Base-by-base conservation (phyloP, 2,329 filamentous ascomycete species). In the Penicillium palitans region DNA sequence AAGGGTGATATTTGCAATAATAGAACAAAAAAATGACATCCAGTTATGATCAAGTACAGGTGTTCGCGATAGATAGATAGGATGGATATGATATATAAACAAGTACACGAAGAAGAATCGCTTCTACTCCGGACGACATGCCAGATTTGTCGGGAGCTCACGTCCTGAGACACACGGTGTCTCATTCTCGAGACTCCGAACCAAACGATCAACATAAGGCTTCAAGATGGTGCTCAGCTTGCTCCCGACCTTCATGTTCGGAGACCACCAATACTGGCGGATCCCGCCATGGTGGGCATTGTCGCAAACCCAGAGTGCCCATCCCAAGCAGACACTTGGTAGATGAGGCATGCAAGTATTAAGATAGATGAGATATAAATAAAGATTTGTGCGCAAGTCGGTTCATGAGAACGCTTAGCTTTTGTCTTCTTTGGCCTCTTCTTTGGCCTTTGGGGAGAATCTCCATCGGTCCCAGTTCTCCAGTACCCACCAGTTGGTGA, bases 401-500 rank as follows among this genome's bases (percentile, higher is more conserved):
- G 24, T 24, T 52, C 15, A 52, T 24, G 21, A 17, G 15, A 37
- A 37, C 7, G 35, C 24, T 25, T 54, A 45, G n/a, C 37, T 35
- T 24, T 57, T 48, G 27, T 48, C 31, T 53, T 40, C 27, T 48
- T 33, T 35, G 8, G 29, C 12, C 44, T 31, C 27, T 46, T 46
- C 29, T 24, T 24, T 45, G 24, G 41, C 35, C 29, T 53, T 55
- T 17, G 56, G 51, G 62, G 55, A 54, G 50, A 17, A 57, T 21
- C 35, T 41, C 55, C 55, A 72, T 19, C 66, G 67, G 33, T 63
- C 60, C 68, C 68, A 69, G 59, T 72, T 72, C 21, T 72, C 69
- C 6, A 42, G n/a, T 17, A 71, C 68, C 70, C 70, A 72, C 69
- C 69, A 71, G 40, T 68, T 61, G 9, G 69, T 57, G 29, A 70